These are phyloP conservation scores for Pilatotrama ljubarskyi DNA, from an alignment of 768 basidiomycete species.

Conservation along the genomic window DNA sequence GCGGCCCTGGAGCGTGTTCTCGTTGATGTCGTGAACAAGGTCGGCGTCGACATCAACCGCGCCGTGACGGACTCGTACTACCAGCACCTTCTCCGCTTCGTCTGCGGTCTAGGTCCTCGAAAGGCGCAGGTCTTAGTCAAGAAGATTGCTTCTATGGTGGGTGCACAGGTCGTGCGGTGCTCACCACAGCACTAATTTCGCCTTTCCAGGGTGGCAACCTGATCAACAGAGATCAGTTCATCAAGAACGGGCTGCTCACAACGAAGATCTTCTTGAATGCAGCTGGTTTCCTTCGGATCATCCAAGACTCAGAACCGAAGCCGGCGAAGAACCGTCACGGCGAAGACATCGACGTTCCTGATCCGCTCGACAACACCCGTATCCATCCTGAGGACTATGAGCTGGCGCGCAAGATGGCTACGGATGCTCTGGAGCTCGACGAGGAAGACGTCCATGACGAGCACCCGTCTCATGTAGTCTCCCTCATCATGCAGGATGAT, in stretches of 20 bases:
- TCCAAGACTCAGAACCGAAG: slow-evolving; percentile 66
- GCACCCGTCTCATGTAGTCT: slow-evolving; percentile 89
- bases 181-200: neutral
- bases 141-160: slow-evolving; percentile 78
- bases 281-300: slow-evolving; percentile 86
- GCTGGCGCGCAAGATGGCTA: slow-evolving; percentile 96
- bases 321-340: slow-evolving; percentile 57
- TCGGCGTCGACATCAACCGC: slow-evolving; percentile 96
- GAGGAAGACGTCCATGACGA: slow-evolving; percentile 94
- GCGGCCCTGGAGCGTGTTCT: slow-evolving; percentile 80
- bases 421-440: slow-evolving; percentile 95
- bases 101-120: slow-evolving; percentile 92
- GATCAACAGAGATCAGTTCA: slow-evolving; percentile 84
- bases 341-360: slow-evolving; percentile 71
- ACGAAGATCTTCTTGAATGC: slow-evolving; percentile 92
- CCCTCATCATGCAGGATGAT: slow-evolving; percentile 78
- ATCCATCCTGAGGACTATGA: slow-evolving; percentile 99
- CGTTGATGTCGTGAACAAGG: slow-evolving; percentile 87
- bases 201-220: slow-evolving; percentile 76
- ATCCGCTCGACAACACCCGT: slow-evolving; percentile 92
- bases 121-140: slow-evolving; percentile 85
- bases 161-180: neutral
- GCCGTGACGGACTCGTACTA: slow-evolving; percentile 89
- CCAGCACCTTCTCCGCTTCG: slow-evolving; percentile 82
- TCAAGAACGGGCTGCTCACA: slow-evolving; percentile 75